phyloP scores from a whole-genome alignment of 805 yeast species.

The Cyberlindnera misumaiensis region DNA sequence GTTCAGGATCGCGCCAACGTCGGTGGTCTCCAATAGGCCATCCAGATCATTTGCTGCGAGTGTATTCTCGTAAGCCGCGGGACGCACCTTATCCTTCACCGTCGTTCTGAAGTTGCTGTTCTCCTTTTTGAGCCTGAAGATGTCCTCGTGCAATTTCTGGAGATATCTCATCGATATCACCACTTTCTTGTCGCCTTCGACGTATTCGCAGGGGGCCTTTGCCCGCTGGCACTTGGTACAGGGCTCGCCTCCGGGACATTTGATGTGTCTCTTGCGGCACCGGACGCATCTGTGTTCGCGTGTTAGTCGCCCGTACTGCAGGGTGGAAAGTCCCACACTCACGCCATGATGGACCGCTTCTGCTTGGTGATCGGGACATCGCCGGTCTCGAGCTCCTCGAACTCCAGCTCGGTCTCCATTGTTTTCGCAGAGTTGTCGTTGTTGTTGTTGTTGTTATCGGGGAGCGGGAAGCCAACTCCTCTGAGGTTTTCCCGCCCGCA shows the following conservation, averaged over 20 bases:
- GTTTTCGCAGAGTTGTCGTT: not conserved
- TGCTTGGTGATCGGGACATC: conserved; percentile 15
- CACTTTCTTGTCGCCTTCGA: conserved; percentile 64
- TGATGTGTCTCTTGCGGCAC: conserved; percentile 65
- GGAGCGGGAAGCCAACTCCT: conserved; percentile 8
- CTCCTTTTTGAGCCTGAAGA: conserved; percentile 57
- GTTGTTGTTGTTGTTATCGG: not conserved
- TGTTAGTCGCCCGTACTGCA: too few species aligned
- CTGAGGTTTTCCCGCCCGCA: too few species aligned
- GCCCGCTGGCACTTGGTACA: conserved; percentile 56
- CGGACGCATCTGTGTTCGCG: conserved; percentile 39
- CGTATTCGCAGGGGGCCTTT: conserved; percentile 57
- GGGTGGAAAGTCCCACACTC: too few species aligned
- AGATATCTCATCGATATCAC: conserved; percentile 69
- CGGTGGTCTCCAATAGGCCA: conserved; percentile 17
- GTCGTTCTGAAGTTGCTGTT: conserved; percentile 47
- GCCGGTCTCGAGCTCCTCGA: conserved; percentile 5
- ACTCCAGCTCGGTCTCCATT: conserved; percentile 1
- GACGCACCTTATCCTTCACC: conserved; percentile 7
- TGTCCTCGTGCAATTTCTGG: conserved; percentile 59
- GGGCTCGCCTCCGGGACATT: conserved; percentile 75
- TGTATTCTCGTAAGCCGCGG: not conserved
- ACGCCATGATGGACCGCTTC: conserved; percentile 20
- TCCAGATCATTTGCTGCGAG: conserved; percentile 7
- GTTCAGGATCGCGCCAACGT: conserved; percentile 19